Evolutionary conservation across 1,284 basidiomycete species (phyloP), one percentile per base, ranked within the genome.

Genomic region (Trametes versicolor): DNA sequence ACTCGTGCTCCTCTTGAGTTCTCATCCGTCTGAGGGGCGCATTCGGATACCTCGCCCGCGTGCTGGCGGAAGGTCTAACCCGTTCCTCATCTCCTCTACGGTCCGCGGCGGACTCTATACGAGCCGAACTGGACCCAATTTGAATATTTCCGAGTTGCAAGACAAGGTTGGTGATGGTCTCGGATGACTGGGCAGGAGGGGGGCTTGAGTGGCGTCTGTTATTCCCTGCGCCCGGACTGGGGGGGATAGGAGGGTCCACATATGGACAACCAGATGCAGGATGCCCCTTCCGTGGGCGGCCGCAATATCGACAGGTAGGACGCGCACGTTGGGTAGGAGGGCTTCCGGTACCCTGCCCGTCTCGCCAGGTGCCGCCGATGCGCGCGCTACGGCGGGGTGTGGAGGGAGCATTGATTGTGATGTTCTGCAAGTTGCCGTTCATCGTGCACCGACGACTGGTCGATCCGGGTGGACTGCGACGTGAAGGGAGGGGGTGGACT

Each of bases 181-280:
- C 29, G 29, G 29, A 32, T 4, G 15, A 39, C 37, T 2, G 15
- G 10, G 37, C 5, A 17, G 10, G 37, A 17, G 5, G 37, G 15
- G 15, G 12, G 37, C 37, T 17, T 12, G 37, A 39, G 4, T 39
- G 37, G 37, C 37, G 37, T 39, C 15, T 39, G 37, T 43, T 43
- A 17, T 43, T 43, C 41, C 41, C 41, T 43, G 6, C 19, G 17
- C 17, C 19, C 15, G 17, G 41, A 17, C 45, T 63, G 8, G 72
- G 62, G 5, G 78, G 75, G 25, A 79, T 74, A 9, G 70, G 69
- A 36, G 72, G 64, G 34, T 73, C 69, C 15, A 73, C 74, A 63
- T 77, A 82, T 0, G 85, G 85, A 71, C 87, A 89, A 4, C 87
- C 86, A 0, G 83, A 83, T 39, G 85, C 82, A 15, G 86, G 86